A percentile compares a stretch with the other conserved stretches of the same genome.
Conservation (phyloP, 2,329 filamentous ascomycete genomes). For the Byssochlamys sp. region DNA sequence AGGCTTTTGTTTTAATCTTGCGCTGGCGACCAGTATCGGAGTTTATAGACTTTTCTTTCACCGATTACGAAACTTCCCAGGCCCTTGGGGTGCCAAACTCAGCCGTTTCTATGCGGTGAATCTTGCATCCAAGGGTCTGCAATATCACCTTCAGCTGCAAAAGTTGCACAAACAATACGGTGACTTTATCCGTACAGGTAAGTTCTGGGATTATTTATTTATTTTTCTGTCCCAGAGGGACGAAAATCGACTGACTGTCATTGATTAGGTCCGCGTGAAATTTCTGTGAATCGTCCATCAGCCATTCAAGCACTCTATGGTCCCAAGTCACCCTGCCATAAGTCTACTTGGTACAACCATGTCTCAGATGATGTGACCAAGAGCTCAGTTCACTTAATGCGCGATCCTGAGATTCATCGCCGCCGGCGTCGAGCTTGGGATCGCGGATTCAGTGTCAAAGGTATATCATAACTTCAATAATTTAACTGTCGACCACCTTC, state of each 20-base stretch:
- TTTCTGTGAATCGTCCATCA: constrained; percentile 4
- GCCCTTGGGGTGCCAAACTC: constrained; percentile 8
- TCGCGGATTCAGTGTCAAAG: constrained; percentile 7
- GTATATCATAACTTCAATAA: neutral
- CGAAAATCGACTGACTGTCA: no score
- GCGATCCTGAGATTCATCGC: constrained; percentile 8
- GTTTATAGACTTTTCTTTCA: constrained; percentile 24
- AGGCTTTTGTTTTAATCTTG: neutral
- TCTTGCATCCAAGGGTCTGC: constrained; percentile 17
- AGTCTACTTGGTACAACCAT: constrained; percentile 9
- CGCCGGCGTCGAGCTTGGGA: constrained; percentile 7
- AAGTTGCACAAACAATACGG: constrained; percentile 24
- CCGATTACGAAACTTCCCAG: constrained; percentile 8
- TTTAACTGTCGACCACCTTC: no score
- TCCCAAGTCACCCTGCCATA: constrained; percentile 5
- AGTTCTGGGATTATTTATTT: no score
- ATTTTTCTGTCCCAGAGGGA: no score
- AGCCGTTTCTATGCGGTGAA: constrained; percentile 19
- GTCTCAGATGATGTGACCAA: constrained; percentile 3
- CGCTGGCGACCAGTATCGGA: constrained; percentile 18
- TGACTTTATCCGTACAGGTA: constrained; percentile 26
- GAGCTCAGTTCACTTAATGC: constrained; percentile 3
- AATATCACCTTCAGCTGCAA: constrained; percentile 20
- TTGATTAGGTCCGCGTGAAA: constrained; percentile 2
- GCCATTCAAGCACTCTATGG: constrained; percentile 6